A percentile compares a stretch with the other conserved stretches of the same genome.
Evolutionary conservation across 164 flowering plant species (phyloP).

Genomic region (Macadamia integrifolia): DNA sequence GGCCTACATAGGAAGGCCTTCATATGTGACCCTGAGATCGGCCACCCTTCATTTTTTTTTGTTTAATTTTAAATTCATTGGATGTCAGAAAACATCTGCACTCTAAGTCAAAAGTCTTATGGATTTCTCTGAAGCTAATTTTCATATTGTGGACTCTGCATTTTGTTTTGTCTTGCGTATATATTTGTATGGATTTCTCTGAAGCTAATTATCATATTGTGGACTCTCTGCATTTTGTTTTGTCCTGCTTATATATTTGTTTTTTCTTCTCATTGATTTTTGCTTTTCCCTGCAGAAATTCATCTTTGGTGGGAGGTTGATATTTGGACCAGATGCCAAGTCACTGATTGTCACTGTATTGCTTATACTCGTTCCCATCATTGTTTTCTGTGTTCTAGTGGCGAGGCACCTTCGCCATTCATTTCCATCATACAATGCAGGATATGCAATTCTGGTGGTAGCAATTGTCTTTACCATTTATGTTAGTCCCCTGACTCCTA

Average conservation of each 20-base stretch:
- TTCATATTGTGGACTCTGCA: not conserved
- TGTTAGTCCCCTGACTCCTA: constrained; percentile 48
- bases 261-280: not conserved
- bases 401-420: constrained; percentile 83
- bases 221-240: not conserved
- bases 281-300: constrained; percentile 54
- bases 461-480: constrained; percentile 60
- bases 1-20: too few relatives aligned
- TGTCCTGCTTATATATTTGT: constrained; percentile 9
- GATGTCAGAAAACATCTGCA: too few relatives aligned
- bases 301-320: constrained; percentile 72
- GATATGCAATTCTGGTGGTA: constrained; percentile 81
- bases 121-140: too few relatives aligned
- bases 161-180: too few relatives aligned
- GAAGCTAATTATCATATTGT: not conserved
- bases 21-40: too few relatives aligned
- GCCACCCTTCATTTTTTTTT: too few relatives aligned
- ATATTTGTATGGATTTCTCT: not conserved
- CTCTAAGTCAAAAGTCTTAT: too few relatives aligned
- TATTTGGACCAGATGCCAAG: constrained; percentile 93
- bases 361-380: constrained; percentile 64
- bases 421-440: constrained; percentile 70
- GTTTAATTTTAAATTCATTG: too few relatives aligned
- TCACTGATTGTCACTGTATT: constrained; percentile 65
- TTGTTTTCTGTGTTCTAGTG: constrained; percentile 71